These are phyloP conservation scores for Orobanche coerulescens DNA, from an alignment of 257 asterid species.

Conservation along the genomic window DNA sequence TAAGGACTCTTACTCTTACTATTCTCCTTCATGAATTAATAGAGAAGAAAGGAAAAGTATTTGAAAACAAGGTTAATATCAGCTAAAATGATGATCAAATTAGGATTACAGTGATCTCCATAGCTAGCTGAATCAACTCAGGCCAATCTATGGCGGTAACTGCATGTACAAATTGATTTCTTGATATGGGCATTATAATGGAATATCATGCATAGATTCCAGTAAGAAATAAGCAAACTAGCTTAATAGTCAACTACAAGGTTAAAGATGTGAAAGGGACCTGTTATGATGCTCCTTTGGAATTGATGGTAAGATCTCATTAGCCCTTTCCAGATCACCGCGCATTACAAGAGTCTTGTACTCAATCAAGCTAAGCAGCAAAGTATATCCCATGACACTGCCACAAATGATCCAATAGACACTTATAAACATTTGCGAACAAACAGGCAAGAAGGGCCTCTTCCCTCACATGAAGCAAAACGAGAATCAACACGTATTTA, in stretches of 20 bases:
- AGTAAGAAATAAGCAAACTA: background rate
- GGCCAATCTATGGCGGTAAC: slow-evolving; percentile 3
- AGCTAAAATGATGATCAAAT: slow-evolving; percentile 5
- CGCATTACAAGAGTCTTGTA: slow-evolving; percentile 97
- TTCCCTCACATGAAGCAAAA: slow-evolving; percentile 4
- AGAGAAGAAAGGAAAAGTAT: background rate
- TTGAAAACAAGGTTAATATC: background rate
- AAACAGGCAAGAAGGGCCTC: background rate
- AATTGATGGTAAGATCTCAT: slow-evolving; percentile 66
- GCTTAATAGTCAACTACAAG: background rate
- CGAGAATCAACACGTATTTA: background rate
- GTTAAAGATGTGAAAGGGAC: slow-evolving; percentile 27
- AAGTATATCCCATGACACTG: slow-evolving; percentile 85
- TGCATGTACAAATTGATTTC: background rate
- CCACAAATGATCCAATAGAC: slow-evolving; percentile 17
- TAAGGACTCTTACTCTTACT: background rate
- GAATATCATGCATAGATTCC: slow-evolving; percentile 14
- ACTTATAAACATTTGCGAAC: slow-evolving; percentile 8
- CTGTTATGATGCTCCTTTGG: slow-evolving; percentile 90
- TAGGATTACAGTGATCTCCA: background rate
- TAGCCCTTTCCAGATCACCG: slow-evolving; percentile 88
- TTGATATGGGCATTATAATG: background rate
- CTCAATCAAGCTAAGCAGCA: slow-evolving; percentile 87
- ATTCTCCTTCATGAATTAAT: slow-evolving; percentile 4
- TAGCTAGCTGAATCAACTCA: background rate